phyloP scores from a whole-genome alignment of 768 basidiomycete species.

The Tylopilus felleus region DNA sequence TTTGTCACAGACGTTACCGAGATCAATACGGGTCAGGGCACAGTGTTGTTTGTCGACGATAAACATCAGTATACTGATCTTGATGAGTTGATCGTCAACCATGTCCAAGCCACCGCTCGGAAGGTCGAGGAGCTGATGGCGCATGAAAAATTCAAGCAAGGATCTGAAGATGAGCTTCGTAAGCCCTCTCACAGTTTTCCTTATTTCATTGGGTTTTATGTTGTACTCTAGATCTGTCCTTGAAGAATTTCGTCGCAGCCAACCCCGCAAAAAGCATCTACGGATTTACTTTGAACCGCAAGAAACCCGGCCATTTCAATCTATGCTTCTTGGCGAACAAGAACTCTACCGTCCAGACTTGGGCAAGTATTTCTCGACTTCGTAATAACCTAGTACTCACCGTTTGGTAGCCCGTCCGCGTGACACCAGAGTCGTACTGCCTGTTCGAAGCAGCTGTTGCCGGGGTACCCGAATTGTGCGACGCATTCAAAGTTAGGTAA shows the following conservation, averaged over 20 bases:
- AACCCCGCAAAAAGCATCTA: constrained; percentile 95
- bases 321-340: constrained; percentile 93
- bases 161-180: constrained; percentile 89
- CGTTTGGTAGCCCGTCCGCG: constrained; percentile 67
- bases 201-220: not conserved
- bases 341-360: constrained; percentile 83
- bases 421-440: constrained; percentile 84
- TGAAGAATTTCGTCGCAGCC: constrained; percentile 88
- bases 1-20: constrained; percentile 68
- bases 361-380: constrained; percentile 49
- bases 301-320: constrained; percentile 89
- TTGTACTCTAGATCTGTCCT: constrained; percentile 60
- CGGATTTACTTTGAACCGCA: constrained; percentile 88
- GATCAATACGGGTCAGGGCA: constrained; percentile 67
- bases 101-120: constrained; percentile 90
- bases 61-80: constrained; percentile 88
- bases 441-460: constrained; percentile 88
- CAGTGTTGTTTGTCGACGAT: constrained; percentile 67
- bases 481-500: constrained; percentile 92
- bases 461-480: constrained; percentile 90
- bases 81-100: constrained; percentile 95
- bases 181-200: constrained; percentile 29
- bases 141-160: constrained; percentile 92
- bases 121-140: constrained; percentile 93
- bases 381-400: not conserved